phyloP scores from a whole-genome alignment of 2,329 filamentous ascomycete species.

The Paraphoma chrysanthemicola region DNA sequence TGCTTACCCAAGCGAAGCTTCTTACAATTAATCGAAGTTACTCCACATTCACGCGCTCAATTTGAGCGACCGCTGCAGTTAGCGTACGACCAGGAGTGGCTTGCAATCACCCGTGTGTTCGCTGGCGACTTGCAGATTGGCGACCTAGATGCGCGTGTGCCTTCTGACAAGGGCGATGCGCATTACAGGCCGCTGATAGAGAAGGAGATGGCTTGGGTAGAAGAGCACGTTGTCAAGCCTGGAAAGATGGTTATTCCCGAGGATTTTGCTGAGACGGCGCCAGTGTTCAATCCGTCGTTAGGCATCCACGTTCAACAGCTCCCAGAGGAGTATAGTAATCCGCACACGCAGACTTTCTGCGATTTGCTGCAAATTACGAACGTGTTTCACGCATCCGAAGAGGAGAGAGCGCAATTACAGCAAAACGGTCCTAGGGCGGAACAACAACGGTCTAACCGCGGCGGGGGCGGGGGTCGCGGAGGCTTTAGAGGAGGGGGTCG shows the following conservation, averaged over 20 bases:
- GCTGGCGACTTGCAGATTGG: slow-evolving; percentile 63
- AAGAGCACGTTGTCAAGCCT: slow-evolving; percentile 71
- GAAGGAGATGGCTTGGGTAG: slow-evolving; percentile 77
- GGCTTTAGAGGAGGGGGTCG: slow-evolving; percentile 35
- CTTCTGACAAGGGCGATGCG: slow-evolving; percentile 71
- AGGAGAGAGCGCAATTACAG: slow-evolving; percentile 61
- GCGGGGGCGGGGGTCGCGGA: slow-evolving; percentile 30
- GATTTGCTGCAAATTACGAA: slow-evolving; percentile 78
- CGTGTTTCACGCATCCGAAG: slow-evolving; percentile 73
- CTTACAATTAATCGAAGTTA: slow-evolving; percentile 74
- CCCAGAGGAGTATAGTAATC: slow-evolving; percentile 83
- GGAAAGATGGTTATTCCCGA: slow-evolving; percentile 73
- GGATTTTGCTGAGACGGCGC: slow-evolving; percentile 80
- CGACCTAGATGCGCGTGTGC: slow-evolving; percentile 62
- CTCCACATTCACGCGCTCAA: slow-evolving; percentile 27
- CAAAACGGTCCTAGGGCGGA: slow-evolving; percentile 39
- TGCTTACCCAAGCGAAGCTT: slow-evolving; percentile 82
- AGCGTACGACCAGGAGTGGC: slow-evolving; percentile 91
- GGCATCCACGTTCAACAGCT: slow-evolving; percentile 67
- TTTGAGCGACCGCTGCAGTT: slow-evolving; percentile 64
- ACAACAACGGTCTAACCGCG: slow-evolving; percentile 33
- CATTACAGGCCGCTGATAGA: slow-evolving; percentile 73
- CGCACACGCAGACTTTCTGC: slow-evolving; percentile 85
- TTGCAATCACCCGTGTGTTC: slow-evolving; percentile 89
- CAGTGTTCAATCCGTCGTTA: slow-evolving; percentile 66